phyloP scores from a whole-genome alignment of 2,329 filamentous ascomycete genomes.

The Pestalotiopsis sp. region DNA sequence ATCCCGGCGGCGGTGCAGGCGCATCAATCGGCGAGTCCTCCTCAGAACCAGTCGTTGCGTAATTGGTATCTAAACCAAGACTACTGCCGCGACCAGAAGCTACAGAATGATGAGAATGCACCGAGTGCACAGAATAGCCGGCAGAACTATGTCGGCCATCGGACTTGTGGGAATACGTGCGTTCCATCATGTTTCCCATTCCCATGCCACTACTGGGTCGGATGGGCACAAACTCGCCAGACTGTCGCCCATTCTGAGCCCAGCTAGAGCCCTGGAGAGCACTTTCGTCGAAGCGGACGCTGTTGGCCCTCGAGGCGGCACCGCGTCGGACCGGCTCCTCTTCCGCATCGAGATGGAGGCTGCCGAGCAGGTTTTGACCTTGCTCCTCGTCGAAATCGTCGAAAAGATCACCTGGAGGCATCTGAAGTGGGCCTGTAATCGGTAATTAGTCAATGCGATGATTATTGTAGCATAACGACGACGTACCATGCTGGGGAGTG shows the following conservation, averaged over 20 bases:
- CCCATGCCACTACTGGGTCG: slow-evolving; percentile 81
- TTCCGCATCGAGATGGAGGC: slow-evolving; percentile 82
- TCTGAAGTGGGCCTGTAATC: slow-evolving; percentile 71
- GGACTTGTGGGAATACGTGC: slow-evolving; percentile 91
- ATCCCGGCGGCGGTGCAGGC: slow-evolving; percentile 76
- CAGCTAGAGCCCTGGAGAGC: slow-evolving; percentile 87
- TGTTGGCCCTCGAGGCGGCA: slow-evolving; percentile 90
- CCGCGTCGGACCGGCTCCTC: slow-evolving; percentile 85
- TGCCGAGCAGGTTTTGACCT: slow-evolving; percentile 76
- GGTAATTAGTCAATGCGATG: slow-evolving; percentile 21
- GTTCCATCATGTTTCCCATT: slow-evolving; percentile 83
- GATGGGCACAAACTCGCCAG: slow-evolving; percentile 77
- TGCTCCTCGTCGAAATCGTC: slow-evolving; percentile 91
- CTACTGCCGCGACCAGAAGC: slow-evolving; percentile 84
- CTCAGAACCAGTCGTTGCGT: slow-evolving; percentile 63
- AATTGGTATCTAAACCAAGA: slow-evolving; percentile 77
- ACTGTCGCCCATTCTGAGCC: slow-evolving; percentile 80
- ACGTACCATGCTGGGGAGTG: slow-evolving; percentile 83
- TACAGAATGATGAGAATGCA: slow-evolving; percentile 68
- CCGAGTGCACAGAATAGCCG: slow-evolving; percentile 74
- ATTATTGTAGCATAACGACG: slow-evolving; percentile 12
- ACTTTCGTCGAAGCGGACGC: slow-evolving; percentile 96
- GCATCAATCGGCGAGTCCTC: slow-evolving; percentile 72
- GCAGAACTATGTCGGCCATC: slow-evolving; percentile 93
- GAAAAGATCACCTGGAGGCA: slow-evolving; percentile 82